These are phyloP conservation scores for Alternaria solani DNA, from an alignment of 2,329 filamentous ascomycete genomes.

Conservation along the genomic window DNA sequence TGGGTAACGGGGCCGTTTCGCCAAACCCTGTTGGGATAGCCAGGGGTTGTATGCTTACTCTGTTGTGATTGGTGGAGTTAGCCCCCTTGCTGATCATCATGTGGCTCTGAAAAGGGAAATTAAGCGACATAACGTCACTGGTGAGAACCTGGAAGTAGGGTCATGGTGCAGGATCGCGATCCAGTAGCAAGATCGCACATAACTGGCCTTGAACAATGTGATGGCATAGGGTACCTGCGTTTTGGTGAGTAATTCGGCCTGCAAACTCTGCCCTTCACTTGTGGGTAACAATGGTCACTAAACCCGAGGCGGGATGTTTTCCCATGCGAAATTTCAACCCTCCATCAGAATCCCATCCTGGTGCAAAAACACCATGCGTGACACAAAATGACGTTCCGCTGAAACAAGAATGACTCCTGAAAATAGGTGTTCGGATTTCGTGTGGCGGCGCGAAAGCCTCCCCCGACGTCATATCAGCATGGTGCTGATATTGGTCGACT, in stretches of 20 bases:
- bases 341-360: constrained; percentile 21
- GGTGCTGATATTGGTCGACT: constrained; percentile 15
- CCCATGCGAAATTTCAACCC: constrained; percentile 9
- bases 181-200: constrained; percentile 19
- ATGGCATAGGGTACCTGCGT: constrained; percentile 38
- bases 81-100: constrained; percentile 28
- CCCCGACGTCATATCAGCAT: constrained; percentile 18
- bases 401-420: constrained; percentile 10
- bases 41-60: constrained; percentile 1
- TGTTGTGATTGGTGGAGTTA: constrained; percentile 32
- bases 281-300: neutral
- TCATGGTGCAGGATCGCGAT: constrained; percentile 37
- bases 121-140: constrained; percentile 44
- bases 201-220: constrained; percentile 25
- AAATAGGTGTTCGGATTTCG: neutral
- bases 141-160: constrained; percentile 20
- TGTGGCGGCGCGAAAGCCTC: neutral
- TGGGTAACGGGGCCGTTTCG: constrained; percentile 17
- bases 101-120: constrained; percentile 17
- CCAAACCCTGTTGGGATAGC: constrained; percentile 20
- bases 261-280: constrained; percentile 3
- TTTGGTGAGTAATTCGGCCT: constrained; percentile 8
- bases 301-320: constrained; percentile 6
- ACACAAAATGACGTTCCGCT: constrained; percentile 23
- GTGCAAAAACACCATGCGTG: constrained; percentile 13